These are phyloP conservation scores for Cyberlindnera bimundalis DNA, from an alignment of 805 yeast genomes.

Conservation along the genomic window DNA sequence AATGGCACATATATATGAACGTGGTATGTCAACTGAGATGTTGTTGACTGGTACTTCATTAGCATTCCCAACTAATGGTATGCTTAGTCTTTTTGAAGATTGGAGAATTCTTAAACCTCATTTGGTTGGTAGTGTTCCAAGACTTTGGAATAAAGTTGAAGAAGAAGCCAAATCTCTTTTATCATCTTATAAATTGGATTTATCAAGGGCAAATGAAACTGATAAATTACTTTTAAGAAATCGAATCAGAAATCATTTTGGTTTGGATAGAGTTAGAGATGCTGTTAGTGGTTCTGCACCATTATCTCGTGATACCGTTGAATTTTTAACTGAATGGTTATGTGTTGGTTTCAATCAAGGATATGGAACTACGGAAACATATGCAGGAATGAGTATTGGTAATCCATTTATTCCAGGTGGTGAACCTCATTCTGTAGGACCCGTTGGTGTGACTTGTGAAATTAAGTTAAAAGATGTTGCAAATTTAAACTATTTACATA, in stretches of 20 bases:
- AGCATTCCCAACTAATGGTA: conserved; percentile 43
- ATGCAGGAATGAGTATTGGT: conserved; percentile 40
- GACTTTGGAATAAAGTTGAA: conserved; percentile 51
- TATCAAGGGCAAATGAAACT: conserved; percentile 18
- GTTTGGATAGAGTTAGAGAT: conserved; percentile 35
- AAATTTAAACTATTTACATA: conserved; percentile 36
- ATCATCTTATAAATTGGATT: conserved; percentile 6
- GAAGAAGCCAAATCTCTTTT: conserved; percentile 39
- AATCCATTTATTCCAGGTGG: conserved; percentile 20
- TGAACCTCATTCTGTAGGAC: conserved; percentile 33
- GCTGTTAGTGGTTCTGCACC: conserved; percentile 57
- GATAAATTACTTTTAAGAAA: conserved; percentile 32
- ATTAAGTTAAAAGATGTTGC: conserved; percentile 46
- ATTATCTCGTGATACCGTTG: conserved; percentile 49
- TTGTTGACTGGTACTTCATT: conserved; percentile 27
- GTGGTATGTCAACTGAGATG: conserved; percentile 23
- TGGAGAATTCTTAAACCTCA: conserved; percentile 44
- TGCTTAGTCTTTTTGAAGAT: conserved; percentile 48
- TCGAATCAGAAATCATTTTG: conserved; percentile 29
- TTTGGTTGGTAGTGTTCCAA: conserved; percentile 47
- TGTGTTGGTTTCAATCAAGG: conserved; percentile 45
- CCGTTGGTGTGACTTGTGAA: conserved; percentile 42
- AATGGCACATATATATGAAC: conserved; percentile 53
- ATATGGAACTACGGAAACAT: conserved; percentile 53
- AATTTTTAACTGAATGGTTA: conserved; percentile 50